Evolutionary conservation across 2,329 filamentous ascomycete genomes (phyloP).

Genomic region (Talaromyces islandicus): DNA sequence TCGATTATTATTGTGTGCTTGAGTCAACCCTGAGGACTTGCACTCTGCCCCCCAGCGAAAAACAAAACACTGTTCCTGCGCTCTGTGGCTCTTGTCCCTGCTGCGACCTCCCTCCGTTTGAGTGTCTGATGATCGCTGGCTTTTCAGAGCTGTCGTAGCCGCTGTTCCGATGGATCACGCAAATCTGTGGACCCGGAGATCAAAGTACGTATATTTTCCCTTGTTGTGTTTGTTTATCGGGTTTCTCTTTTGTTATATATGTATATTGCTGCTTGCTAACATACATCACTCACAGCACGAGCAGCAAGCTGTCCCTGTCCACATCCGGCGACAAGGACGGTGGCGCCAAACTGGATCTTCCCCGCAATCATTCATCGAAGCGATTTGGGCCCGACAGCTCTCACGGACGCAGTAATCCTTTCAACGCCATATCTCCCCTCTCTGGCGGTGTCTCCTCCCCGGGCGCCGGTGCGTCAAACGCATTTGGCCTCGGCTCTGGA

Average conservation of each 20-base stretch:
- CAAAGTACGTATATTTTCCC: constrained; percentile 35
- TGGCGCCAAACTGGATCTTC: constrained; percentile 50
- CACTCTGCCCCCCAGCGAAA: background rate
- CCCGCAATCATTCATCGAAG: constrained; percentile 63
- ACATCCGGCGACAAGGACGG: constrained; percentile 57
- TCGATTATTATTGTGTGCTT: background rate
- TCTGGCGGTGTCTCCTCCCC: constrained; percentile 67
- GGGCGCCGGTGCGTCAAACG: constrained; percentile 70
- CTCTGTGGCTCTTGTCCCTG: background rate
- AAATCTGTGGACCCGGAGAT: constrained; percentile 45
- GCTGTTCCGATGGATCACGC: constrained; percentile 43
- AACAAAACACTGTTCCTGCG: background rate
- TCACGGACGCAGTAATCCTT: constrained; percentile 69
- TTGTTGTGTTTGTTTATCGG: constrained; percentile 5
- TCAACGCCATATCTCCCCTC: constrained; percentile 68
- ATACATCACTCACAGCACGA: constrained; percentile 44
- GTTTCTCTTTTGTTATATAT: background rate
- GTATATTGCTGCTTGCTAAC: constrained; percentile 14
- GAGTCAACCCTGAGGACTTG: too few relatives aligned
- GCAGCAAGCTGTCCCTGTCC: constrained; percentile 85
- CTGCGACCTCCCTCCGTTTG: background rate
- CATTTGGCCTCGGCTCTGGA: constrained; percentile 89
- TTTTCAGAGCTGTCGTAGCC: constrained; percentile 29
- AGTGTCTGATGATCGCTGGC: constrained; percentile 30
- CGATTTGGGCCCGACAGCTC: constrained; percentile 69